Percentiles rank a stretch among this genome's conserved stretches.
These are phyloP conservation scores for Penicillium sp. DNA, from an alignment of 2,329 filamentous ascomycete species.

Conservation along the genomic window DNA sequence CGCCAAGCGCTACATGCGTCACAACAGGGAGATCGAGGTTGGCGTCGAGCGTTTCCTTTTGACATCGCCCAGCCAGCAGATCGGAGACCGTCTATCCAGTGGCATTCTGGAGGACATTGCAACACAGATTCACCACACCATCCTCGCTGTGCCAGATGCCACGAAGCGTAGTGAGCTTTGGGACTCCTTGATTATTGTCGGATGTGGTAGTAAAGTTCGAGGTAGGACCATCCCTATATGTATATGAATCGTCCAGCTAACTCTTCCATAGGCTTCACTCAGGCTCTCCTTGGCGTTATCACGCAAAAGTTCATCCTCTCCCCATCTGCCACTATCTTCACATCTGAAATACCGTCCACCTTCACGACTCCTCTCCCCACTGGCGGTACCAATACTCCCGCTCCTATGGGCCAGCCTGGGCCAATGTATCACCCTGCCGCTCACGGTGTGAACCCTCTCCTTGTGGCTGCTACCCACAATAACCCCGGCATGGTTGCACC, in stretches of 20 bases:
- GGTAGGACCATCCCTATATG: conserved; percentile 39
- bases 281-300: conserved; percentile 79
- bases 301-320: conserved; percentile 83
- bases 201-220: conserved; percentile 72
- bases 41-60: conserved; percentile 61
- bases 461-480: conserved; percentile 76
- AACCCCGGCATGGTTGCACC: conserved; percentile 38
- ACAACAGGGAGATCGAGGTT: conserved; percentile 59
- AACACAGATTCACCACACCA: conserved; percentile 75
- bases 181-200: conserved; percentile 89
- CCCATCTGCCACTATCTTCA: conserved; percentile 93
- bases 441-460: conserved; percentile 77
- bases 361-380: conserved; percentile 88
- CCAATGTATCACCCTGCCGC: conserved; percentile 56
- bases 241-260: conserved; percentile 25
- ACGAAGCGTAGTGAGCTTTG: conserved; percentile 82
- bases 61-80: conserved; percentile 43
- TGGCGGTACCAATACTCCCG: conserved; percentile 82
- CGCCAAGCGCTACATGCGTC: conserved; percentile 52
- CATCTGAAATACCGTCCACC: conserved; percentile 91
- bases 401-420: conserved; percentile 43
- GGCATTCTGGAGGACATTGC: conserved; percentile 79
- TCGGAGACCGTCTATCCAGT: conserved; percentile 45
- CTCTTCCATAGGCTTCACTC: conserved; percentile 68
- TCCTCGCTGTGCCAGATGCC: conserved; percentile 79